Evolutionary conservation across 225 moss, liverwort and hornwort species (phyloP).

Genomic region (Bryoerythrophyllum caledonicum): DNA sequence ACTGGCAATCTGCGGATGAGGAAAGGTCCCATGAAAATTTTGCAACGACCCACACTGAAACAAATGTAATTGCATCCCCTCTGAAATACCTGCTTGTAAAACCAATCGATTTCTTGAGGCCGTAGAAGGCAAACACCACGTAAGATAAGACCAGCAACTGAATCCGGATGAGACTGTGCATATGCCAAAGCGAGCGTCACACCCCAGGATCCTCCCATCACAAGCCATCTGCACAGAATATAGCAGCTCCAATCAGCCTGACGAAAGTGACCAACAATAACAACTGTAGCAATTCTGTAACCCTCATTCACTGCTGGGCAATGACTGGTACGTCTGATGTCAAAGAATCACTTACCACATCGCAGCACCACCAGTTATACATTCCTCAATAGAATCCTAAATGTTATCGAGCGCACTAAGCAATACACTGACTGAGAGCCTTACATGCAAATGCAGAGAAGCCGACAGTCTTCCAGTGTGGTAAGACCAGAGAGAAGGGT

Average conservation of each 20-base stretch:
- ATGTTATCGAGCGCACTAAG: constrained; percentile 11
- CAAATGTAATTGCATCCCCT: not conserved
- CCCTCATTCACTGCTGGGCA: not conserved
- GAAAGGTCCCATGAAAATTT: not conserved
- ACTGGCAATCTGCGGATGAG: not conserved
- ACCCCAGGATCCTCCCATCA: constrained; percentile 88
- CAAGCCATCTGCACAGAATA: constrained; percentile 61
- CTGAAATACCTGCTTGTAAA: constrained; percentile 64
- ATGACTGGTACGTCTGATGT: not conserved
- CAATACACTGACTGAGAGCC: constrained; percentile 40
- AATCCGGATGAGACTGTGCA: constrained; percentile 64
- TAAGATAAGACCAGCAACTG: constrained; percentile 71
- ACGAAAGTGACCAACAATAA: constrained; percentile 2
- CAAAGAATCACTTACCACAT: not conserved
- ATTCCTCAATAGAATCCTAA: constrained; percentile 16
- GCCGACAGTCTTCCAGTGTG: constrained; percentile 39
- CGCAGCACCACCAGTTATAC: not conserved
- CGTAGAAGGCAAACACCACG: constrained; percentile 80
- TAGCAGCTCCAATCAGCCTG: constrained; percentile 21
- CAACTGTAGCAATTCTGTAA: not conserved
- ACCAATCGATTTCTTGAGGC: constrained; percentile 82
- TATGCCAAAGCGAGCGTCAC: constrained; percentile 80
- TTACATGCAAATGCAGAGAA: constrained; percentile 50
- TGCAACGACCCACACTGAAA: not conserved
- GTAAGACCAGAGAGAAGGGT: constrained; percentile 41